These are phyloP conservation scores for Chaetomiaceae sp. DNA, from an alignment of 2,329 filamentous ascomycete genomes.

Conservation along the genomic window DNA sequence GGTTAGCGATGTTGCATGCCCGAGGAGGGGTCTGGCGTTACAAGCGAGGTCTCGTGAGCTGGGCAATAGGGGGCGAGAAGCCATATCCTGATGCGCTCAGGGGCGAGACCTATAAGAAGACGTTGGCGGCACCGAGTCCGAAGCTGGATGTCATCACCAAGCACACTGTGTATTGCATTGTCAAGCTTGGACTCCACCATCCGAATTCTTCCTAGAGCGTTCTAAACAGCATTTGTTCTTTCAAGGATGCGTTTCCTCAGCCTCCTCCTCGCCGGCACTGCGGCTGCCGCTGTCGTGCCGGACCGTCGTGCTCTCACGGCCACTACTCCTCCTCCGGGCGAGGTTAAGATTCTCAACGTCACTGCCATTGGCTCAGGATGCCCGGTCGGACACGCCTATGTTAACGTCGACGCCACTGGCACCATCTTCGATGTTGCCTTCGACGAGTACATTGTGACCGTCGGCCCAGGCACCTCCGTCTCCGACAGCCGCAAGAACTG, in stretches of 20 bases:
- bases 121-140: background rate
- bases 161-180: no score
- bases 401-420: slow-evolving; percentile 26
- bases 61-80: no score
- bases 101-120: background rate
- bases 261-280: slow-evolving; percentile 17
- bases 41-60: background rate
- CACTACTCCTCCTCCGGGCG: background rate
- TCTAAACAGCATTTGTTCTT: no score
- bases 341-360: slow-evolving; percentile 27
- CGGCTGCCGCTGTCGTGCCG: slow-evolving; percentile 10
- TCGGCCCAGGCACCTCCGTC: slow-evolving; percentile 29
- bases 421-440: slow-evolving; percentile 31
- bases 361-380: slow-evolving; percentile 27
- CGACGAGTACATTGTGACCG: slow-evolving; percentile 28
- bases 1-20: background rate
- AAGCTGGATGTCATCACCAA: background rate
- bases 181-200: no score
- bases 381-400: slow-evolving; percentile 25
- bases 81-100: no score
- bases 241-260: slow-evolving; percentile 20
- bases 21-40: background rate
- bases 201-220: no score
- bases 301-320: slow-evolving; percentile 3
- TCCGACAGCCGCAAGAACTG: slow-evolving; percentile 28